phyloP scores from a whole-genome alignment of 129 eudicot species.

The Escallonia herrerae region DNA sequence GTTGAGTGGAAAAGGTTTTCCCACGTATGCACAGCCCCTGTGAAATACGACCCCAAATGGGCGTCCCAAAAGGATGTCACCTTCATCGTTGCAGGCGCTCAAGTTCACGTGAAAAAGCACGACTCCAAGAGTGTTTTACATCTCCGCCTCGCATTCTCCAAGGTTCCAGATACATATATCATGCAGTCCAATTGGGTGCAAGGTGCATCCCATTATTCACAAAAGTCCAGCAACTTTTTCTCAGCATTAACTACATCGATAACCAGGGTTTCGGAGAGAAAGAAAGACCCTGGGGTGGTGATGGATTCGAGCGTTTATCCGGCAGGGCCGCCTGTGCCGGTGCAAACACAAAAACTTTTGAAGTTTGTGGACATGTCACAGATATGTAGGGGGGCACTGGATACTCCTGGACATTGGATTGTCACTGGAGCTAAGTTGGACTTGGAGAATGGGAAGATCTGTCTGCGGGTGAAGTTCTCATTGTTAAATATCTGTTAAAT shows the following conservation, averaged over 20 bases:
- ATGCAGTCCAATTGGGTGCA: conserved; percentile 62
- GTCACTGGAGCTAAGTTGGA: conserved; percentile 84
- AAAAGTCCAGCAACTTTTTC: conserved; percentile 42
- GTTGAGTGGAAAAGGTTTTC: conserved; percentile 78
- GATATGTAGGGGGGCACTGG: conserved; percentile 60
- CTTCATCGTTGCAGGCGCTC: conserved; percentile 86
- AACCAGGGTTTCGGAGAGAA: conserved; percentile 36
- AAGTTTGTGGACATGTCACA: conserved; percentile 73
- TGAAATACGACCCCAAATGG: conserved; percentile 65
- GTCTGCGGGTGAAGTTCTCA: conserved; percentile 73
- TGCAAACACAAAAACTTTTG: conserved; percentile 53
- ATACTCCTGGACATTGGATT: conserved; percentile 90
- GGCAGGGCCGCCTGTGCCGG: conserved; percentile 76
- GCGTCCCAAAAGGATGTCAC: conserved; percentile 19
- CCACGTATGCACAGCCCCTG: conserved; percentile 74
- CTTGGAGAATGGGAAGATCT: conserved; percentile 59
- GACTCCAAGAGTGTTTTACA: conserved; percentile 53
- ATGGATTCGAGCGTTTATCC: conserved; percentile 82
- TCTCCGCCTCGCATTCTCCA: conserved; percentile 63
- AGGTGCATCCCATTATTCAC: conserved; percentile 34
- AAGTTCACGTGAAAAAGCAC: conserved; percentile 51
- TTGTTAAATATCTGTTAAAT: conserved; percentile 50
- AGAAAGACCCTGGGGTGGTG: conserved; percentile 35
- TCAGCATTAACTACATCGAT: conserved; percentile 45
- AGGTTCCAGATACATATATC: conserved; percentile 36